A percentile compares a stretch with the other conserved stretches of the same genome.
phyloP scores from a whole-genome alignment of 1,139 yeast species.

The Candida mesenterica region DNA sequence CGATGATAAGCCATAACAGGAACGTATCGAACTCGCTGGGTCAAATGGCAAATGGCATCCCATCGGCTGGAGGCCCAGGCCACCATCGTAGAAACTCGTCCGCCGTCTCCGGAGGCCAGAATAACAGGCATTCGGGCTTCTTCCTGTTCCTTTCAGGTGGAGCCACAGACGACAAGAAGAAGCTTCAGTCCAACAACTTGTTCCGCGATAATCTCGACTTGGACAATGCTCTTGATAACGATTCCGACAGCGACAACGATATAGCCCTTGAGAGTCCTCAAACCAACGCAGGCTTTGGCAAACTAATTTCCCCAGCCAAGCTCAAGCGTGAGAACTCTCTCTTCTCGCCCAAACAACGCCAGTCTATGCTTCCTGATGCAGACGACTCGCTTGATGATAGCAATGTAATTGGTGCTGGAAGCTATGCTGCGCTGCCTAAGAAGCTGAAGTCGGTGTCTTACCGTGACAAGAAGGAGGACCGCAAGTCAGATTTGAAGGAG shows the following conservation, averaged over 20 bases:
- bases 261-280: constrained; percentile 7
- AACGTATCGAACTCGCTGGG: constrained; percentile 22
- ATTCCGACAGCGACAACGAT: constrained; percentile 8
- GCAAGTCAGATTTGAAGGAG: constrained; percentile 18
- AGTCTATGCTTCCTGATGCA: constrained; percentile 4
- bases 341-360: constrained; percentile 10
- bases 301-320: constrained; percentile 27
- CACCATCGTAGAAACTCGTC: constrained; percentile 36
- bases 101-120: constrained; percentile 20
- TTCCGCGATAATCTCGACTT: constrained; percentile 6
- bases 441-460: constrained; percentile 30
- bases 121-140: constrained; percentile 46
- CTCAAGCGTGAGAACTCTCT: constrained; percentile 19
- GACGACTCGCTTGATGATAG: constrained; percentile 29
- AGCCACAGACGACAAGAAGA: constrained; percentile 12
- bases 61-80: constrained; percentile 6
- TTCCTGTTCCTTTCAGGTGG: constrained; percentile 41
- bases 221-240: constrained; percentile 8
- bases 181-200: constrained; percentile 8
- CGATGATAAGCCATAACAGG: constrained; percentile 29
- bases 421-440: constrained; percentile 23
- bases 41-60: constrained; percentile 1
- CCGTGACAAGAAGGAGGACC: constrained; percentile 14
- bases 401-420: constrained; percentile 29
- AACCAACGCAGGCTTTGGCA: constrained; percentile 6